Evolutionary conservation across 768 basidiomycete species (phyloP).

Genomic region (Lactarius psammicola): DNA sequence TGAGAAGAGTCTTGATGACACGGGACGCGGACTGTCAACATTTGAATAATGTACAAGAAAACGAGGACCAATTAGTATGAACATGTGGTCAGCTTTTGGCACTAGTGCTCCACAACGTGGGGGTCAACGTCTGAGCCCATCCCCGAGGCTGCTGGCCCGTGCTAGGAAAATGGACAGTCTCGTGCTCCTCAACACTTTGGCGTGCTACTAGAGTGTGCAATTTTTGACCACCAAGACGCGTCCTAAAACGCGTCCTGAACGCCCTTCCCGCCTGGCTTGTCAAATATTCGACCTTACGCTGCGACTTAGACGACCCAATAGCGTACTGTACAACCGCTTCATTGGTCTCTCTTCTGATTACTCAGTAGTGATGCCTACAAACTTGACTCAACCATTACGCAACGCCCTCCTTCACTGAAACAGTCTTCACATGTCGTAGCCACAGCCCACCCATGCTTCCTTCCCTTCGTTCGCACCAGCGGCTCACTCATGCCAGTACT

Average conservation of each 20-base stretch:
- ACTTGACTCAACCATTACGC: conserved; percentile 1
- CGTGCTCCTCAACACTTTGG: background rate
- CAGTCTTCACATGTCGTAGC: background rate
- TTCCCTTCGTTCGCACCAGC: background rate
- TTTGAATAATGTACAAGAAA: background rate
- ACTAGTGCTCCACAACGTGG: background rate
- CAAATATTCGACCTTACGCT: background rate
- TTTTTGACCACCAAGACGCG: background rate
- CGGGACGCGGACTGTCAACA: background rate
- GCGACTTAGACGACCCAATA: background rate
- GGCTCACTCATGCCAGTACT: background rate
- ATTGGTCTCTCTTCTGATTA: background rate
- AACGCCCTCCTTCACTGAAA: background rate
- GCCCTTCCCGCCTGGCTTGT: background rate
- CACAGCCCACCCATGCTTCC: background rate
- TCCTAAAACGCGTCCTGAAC: background rate
- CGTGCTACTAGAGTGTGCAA: background rate
- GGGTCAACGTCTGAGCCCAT: background rate
- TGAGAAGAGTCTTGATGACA: conserved; percentile 2
- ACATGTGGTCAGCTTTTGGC: background rate
- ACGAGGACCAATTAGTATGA: background rate
- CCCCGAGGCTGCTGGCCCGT: background rate
- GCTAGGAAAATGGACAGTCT: background rate
- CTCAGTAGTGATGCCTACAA: background rate
- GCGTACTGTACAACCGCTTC: background rate